Conservation (phyloP, 305 asterid genomes). For the Solanum hybrid region DNA sequence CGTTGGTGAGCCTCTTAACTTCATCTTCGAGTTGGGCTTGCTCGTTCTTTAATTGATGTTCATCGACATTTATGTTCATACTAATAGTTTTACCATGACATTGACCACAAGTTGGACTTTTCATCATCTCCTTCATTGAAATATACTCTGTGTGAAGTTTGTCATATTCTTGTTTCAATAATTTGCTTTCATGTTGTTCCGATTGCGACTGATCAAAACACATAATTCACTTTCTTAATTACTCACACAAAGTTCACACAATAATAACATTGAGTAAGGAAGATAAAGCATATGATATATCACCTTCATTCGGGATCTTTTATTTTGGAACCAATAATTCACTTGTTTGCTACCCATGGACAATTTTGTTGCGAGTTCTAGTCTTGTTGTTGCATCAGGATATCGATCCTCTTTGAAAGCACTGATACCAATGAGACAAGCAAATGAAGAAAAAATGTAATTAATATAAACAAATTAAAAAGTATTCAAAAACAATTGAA, state of each 20-base stretch:
- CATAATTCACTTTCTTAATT: background rate
- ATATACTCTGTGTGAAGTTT: slow-evolving; percentile 63
- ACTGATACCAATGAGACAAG: background rate
- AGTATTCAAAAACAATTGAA: background rate
- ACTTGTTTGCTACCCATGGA: slow-evolving; percentile 55
- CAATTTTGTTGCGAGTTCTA: slow-evolving; percentile 46
- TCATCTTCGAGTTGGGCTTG: slow-evolving; percentile 62
- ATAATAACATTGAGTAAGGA: background rate
- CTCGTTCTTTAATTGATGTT: slow-evolving; percentile 52
- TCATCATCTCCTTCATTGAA: slow-evolving; percentile 52
- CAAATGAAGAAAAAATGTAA: background rate
- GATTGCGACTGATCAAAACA: slow-evolving; percentile 38
- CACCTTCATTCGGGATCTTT: slow-evolving; percentile 75
- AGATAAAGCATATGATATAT: background rate
- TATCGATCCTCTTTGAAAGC: slow-evolving; percentile 51
- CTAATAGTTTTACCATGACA: slow-evolving; percentile 39
- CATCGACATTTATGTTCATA: slow-evolving; percentile 21
- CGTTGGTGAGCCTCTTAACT: slow-evolving; percentile 34
- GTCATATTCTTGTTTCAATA: slow-evolving; percentile 60
- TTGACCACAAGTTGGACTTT: slow-evolving; percentile 48
- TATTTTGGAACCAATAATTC: slow-evolving; percentile 73
- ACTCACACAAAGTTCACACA: background rate
- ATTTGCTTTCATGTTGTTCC: slow-evolving; percentile 62
- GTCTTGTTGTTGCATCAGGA: slow-evolving; percentile 62
- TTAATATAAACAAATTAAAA: background rate